Evolutionary conservation across 2,329 filamentous ascomycete genomes (phyloP).

Genomic region (Lizonia empirigonia): DNA sequence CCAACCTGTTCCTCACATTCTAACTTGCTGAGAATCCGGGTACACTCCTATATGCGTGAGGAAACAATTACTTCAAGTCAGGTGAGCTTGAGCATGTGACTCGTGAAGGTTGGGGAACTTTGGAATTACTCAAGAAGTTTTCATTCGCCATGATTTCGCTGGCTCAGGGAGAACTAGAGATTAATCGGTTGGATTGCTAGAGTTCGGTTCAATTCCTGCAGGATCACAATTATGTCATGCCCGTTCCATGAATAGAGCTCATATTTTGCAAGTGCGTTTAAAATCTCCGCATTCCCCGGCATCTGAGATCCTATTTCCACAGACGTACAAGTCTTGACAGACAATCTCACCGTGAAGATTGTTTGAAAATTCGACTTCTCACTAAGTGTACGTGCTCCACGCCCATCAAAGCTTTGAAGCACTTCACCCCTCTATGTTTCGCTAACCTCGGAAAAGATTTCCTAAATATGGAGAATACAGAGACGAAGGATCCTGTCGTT

Average conservation of each 20-base stretch:
- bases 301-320: background rate
- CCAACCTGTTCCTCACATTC: too few relatives aligned
- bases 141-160: background rate
- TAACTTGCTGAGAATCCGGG: background rate
- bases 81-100: background rate
- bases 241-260: background rate
- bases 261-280: background rate
- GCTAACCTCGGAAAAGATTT: background rate
- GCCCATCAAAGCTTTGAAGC: background rate
- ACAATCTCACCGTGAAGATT: background rate
- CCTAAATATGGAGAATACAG: constrained; percentile 2
- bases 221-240: background rate
- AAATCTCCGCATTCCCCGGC: background rate
- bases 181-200: background rate
- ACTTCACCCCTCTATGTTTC: background rate
- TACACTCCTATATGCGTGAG: background rate
- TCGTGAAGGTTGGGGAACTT: background rate
- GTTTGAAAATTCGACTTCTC: background rate
- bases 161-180: background rate
- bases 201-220: background rate
- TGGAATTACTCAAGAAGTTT: background rate
- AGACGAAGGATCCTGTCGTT: background rate
- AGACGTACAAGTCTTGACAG: background rate
- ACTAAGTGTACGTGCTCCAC: background rate
- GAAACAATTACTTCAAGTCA: background rate